These are phyloP conservation scores for Quercus parvula DNA, from an alignment of 306 rosid genomes.

Conservation along the genomic window DNA sequence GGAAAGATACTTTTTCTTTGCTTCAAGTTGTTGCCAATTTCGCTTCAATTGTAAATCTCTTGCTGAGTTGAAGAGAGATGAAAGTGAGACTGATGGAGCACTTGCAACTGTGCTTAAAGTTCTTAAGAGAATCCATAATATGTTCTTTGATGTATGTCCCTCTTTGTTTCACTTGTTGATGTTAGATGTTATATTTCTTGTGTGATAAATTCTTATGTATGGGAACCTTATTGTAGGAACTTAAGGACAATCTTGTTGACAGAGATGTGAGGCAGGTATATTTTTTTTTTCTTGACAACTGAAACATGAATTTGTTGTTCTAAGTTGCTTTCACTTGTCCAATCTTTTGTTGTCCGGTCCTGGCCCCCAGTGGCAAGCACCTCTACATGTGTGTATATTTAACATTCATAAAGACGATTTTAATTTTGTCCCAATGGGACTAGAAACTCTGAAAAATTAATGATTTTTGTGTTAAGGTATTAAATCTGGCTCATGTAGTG, in stretches of 20 bases:
- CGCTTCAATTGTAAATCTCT: conserved; percentile 73
- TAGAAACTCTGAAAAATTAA: background rate
- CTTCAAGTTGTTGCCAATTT: conserved; percentile 81
- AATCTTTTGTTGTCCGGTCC: background rate
- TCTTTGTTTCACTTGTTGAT: background rate
- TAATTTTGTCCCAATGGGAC: background rate
- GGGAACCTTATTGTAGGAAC: conserved; percentile 52
- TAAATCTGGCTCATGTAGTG: background rate
- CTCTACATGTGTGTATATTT: background rate
- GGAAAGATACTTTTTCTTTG: conserved; percentile 91
- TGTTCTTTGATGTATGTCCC: conserved; percentile 68
- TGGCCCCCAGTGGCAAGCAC: background rate
- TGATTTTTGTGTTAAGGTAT: background rate
- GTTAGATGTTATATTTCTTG: conserved; percentile 1
- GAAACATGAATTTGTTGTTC: background rate
- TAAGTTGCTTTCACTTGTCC: background rate
- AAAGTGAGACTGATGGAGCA: conserved; percentile 72
- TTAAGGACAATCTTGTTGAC: conserved; percentile 35
- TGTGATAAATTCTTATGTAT: conserved; percentile 29
- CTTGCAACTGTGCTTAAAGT: conserved; percentile 64
- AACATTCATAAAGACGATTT: background rate
- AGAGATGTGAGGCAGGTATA: conserved; percentile 92
- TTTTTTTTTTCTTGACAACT: background rate
- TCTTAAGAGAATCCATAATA: conserved; percentile 62
- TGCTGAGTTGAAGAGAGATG: conserved; percentile 68